These are phyloP conservation scores for Salvia miltiorrhiza DNA, from an alignment of 257 asterid species.

Conservation along the genomic window DNA sequence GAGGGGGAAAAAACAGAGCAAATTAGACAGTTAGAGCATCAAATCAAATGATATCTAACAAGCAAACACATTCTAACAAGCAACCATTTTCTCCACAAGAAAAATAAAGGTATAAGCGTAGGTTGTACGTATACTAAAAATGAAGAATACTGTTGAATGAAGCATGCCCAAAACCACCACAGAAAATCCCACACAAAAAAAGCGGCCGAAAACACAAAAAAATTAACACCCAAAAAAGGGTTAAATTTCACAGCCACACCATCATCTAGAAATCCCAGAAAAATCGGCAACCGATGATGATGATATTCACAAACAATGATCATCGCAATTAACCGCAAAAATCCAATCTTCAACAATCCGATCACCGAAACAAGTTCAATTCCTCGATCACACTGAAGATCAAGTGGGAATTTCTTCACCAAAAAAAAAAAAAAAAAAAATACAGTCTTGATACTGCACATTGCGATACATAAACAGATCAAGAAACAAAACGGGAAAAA, in stretches of 20 bases:
- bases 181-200: conserved; percentile 48
- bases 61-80: conserved; percentile 30
- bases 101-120: conserved; percentile 20
- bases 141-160: conserved; percentile 42
- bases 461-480: conserved; percentile 57
- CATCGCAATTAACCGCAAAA: conserved; percentile 40
- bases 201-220: conserved; percentile 22
- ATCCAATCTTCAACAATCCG: conserved; percentile 38
- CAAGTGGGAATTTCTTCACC: conserved; percentile 25
- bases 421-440: conserved; percentile 18
- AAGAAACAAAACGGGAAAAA: conserved; percentile 17
- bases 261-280: conserved; percentile 24
- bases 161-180: conserved; percentile 46
- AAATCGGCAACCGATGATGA: conserved; percentile 7
- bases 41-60: conserved; percentile 18
- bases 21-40: conserved; percentile 15
- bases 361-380: conserved; percentile 41
- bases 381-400: conserved; percentile 35
- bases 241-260: neutral
- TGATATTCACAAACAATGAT: conserved; percentile 21
- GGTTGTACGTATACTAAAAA: conserved; percentile 25
- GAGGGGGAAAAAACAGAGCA: neutral
- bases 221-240: conserved; percentile 7
- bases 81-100: conserved; percentile 16
- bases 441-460: conserved; percentile 37